Percentiles rank a stretch among this genome's conserved stretches.
These are phyloP conservation scores for Starmerella scarabaei DNA, from an alignment of 805 yeast species.

Conservation along the genomic window DNA sequence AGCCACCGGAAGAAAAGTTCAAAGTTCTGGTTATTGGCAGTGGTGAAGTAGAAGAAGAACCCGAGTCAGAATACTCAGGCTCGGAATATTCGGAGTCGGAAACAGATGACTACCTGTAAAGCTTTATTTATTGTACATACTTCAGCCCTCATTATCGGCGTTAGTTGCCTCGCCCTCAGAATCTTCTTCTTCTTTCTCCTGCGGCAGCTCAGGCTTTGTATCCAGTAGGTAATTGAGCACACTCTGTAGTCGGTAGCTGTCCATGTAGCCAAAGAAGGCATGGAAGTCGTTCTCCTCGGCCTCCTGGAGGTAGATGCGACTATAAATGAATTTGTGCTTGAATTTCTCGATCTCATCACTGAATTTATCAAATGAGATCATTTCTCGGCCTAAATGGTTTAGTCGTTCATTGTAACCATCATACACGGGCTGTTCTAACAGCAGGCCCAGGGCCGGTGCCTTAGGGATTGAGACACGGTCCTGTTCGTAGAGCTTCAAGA, in stretches of 20 bases:
- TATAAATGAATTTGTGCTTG: slow-evolving; percentile 79
- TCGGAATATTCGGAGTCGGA: too few relatives aligned
- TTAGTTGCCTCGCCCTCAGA: background rate
- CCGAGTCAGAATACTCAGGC: slow-evolving; percentile 11
- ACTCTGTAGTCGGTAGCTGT: slow-evolving; percentile 57
- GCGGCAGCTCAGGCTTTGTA: slow-evolving; percentile 7
- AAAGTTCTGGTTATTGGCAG: slow-evolving; percentile 20
- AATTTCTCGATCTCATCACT: slow-evolving; percentile 65
- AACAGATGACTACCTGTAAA: slow-evolving; percentile 6
- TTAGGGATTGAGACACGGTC: slow-evolving; percentile 81
- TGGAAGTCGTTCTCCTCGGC: slow-evolving; percentile 74
- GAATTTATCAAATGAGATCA: slow-evolving; percentile 53
- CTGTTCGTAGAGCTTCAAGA: slow-evolving; percentile 61
- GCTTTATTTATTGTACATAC: too few relatives aligned
- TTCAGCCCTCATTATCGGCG: background rate
- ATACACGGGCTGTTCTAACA: slow-evolving; percentile 84
- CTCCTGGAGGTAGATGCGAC: slow-evolving; percentile 84
- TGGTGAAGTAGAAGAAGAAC: slow-evolving; percentile 15
- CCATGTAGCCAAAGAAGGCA: slow-evolving; percentile 84
- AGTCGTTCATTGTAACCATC: slow-evolving; percentile 67
- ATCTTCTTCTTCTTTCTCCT: slow-evolving; percentile 3
- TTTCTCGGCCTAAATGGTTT: slow-evolving; percentile 62
- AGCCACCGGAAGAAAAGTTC: slow-evolving; percentile 12
- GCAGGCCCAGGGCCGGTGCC: slow-evolving; percentile 89
- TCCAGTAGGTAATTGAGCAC: slow-evolving; percentile 43